Evolutionary conservation across 176 grass and related monocot species (phyloP), one percentile per base, ranked within the genome.

Genomic region (Ampelocalamus luodianensis): DNA sequence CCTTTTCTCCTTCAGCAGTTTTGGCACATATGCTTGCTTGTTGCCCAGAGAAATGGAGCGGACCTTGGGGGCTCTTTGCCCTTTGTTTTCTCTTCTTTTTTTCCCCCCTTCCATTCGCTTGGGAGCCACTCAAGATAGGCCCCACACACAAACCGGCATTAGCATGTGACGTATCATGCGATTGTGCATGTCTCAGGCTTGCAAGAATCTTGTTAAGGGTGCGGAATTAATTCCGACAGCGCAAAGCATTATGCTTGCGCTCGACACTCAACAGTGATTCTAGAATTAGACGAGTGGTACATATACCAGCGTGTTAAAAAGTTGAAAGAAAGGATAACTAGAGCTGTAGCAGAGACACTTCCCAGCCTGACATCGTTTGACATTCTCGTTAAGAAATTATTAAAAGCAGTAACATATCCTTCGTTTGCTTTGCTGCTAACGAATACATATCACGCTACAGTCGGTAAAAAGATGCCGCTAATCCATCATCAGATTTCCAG

Each of bases 11-110:
- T 79, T 78, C 39, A 44, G 70, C 80, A 93, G 93, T 93, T 92
- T 98, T 91, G 91, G 93, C 79, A 98, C 94, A 95, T 85, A 90
- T 98, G 89, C 95, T 98, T 98, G 90, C 91, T 95, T 87, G 92
- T 27, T 85, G 74, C 63, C 11, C 80, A 67, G 85, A 88, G 77
- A 85, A 86, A 59, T n/a, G 51, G 62, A 43, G 74, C 58, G 39
- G 48, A 36, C 29, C 34, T 59, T 72, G 23, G 65, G 55, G 44
- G 40, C 12, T 61, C 46, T 51, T 81, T 82, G 40, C 38, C 15
- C 26, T 77, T 88, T 72, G 14, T 50, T 11, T 45, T 11, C 10
- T 9, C 10, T 10, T 3, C 10, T 45, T 3, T 42, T 42, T 40
- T 42, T 9, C 7, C 40, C 3, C 65, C 69, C 50, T 66, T 95